Evolutionary conservation across 495 filamentous ascomycete genomes (phyloP), one percentile per base, ranked within the genome.

Genomic region (Penicillium dipodomyicola): DNA sequence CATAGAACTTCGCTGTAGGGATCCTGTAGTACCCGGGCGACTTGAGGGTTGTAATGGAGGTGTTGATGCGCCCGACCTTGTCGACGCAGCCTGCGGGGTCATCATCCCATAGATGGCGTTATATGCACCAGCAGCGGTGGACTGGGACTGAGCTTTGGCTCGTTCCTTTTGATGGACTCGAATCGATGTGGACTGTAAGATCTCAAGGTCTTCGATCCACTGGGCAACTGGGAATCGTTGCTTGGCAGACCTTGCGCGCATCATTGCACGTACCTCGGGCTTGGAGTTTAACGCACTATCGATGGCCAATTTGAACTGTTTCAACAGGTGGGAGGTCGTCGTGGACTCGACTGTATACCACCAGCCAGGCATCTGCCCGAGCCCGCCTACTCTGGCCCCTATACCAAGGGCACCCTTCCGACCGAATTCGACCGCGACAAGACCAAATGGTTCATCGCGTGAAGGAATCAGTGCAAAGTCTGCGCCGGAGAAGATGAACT

Each of bases 361-460:
- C 86, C 78, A 90, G 35, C 88, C 87, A n/a, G 88, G 88, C 87
- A 90, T 90, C 59, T 89, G 84, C 3, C 88, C 88, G 30, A 91
- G 76, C 25, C 88, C 88, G 52, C 79, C 79, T n/a, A 82, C 79
- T 48, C 80, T 70, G 33, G 86, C 84, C 20, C 88, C 88, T 51
- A 91, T 86, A 49, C 88, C 87, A 15, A 91, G 76, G 14, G 88
- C 88, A 41, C 88, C 88, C 67, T 91, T 90, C 23, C 88, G 78
- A 25, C 88, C 88, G 60, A 91, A 91, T 64, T 91, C 88, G 43
- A 91, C 88, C 30, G 88, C 88, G 4, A 91, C 88, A n/a, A 92
- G 71, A 29, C 88, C 88, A 59, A 92, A 92, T 0, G 88, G 88
- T 66, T 92, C 88, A 58, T 92, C 88, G 55, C 88, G 83, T 17